Evolutionary conservation across 257 asterid species (phyloP), one percentile per base, ranked within the genome.

Genomic region (Anisodus acutangulus): DNA sequence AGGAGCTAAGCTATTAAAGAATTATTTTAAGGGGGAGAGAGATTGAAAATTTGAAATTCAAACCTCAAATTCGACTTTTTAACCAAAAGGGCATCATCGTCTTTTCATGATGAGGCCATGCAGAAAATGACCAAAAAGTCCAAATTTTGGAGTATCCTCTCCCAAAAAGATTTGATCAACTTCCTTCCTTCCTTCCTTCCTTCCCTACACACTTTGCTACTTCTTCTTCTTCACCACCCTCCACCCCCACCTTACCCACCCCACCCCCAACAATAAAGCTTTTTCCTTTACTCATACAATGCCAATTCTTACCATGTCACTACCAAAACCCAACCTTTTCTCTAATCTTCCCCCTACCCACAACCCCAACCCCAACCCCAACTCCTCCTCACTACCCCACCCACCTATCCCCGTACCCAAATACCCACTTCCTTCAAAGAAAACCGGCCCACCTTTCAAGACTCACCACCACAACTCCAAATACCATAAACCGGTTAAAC

Each of bases 401-500:
- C 88, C 91, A 15, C 95, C 95, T 8, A 88, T 92, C 86, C 92
- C 93, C 15, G 86, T 90, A 17, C 98, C 98, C 82, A 92, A 93
- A 78, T 92, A 93, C 87, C 94, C 94, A 22, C 92, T 92, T 4
- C 91, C 85, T 85, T 35, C 83, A 54, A 80, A 86, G 22, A 53
- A 85, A 45, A 60, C 86, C 71, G 59, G 19, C 84, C 93, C 94
- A n/a, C 93, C 93, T 80, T 90, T 94, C 90, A 92, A 84, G 69
- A 88, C 90, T 84, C 91, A 87, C 83, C 95, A 92, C 85, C 90
- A 86, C 54, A 91, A 78, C 66, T 90, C 99, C 81, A 92, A 91
- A 35, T 94, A 94, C 91, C 88, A 90, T 93, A 94, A 90, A 83
- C 99, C 99, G 68, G 68, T 94, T 85, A 92, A 92, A 74, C 94